Evolutionary conservation across 2,329 filamentous ascomycete species (phyloP), one percentile per base, ranked within the genome.

Genomic region (Pseudocercospora fijiensis): DNA sequence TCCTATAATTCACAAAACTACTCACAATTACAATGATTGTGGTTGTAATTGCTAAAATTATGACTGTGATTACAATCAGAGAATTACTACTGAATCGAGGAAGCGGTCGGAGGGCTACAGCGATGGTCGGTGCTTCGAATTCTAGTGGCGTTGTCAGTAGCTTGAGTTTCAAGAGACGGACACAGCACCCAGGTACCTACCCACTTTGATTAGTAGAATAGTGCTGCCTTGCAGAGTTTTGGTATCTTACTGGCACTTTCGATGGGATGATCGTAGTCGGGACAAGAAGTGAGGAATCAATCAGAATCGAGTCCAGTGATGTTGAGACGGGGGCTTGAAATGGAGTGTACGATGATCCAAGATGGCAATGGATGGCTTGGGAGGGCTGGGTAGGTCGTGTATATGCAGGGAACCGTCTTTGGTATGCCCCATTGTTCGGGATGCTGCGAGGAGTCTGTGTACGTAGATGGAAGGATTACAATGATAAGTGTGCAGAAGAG

Each of bases 81-180:
- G n/a, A n/a, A n/a, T n/a, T n/a, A n/a, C n/a, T n/a, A n/a, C n/a
- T n/a, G n/a, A n/a, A n/a, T n/a, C n/a, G n/a, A n/a, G n/a, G n/a
- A n/a, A n/a, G n/a, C n/a, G n/a, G n/a, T n/a, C n/a, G n/a, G n/a
- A n/a, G 53, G 16, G 27, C 53, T 3, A 41, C 53, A 5, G 53
- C 22, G 13, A 33, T 56, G 52, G 52, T 56, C 27, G 27, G 52
- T 3, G 52, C 52, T 30, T 26, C 52, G 6, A 56, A 56, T 56
- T 33, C 18, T 26, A 28, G 53, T 8, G 53, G 30, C n/a, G 41
- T 57, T 10, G 53, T 57, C 3, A 57, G 53, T 41, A 57, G 53
- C n/a, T 26, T 57, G 9, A 57, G 53, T 26, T 57, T 57, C n/a
- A 24, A 57, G 27, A 28, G 27, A 28, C 53, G 11, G 53, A 57